Percentiles rank a stretch among this genome's conserved stretches.
These are phyloP conservation scores for Podospora anserina DNA, from an alignment of 495 filamentous ascomycete species.

Conservation along the genomic window DNA sequence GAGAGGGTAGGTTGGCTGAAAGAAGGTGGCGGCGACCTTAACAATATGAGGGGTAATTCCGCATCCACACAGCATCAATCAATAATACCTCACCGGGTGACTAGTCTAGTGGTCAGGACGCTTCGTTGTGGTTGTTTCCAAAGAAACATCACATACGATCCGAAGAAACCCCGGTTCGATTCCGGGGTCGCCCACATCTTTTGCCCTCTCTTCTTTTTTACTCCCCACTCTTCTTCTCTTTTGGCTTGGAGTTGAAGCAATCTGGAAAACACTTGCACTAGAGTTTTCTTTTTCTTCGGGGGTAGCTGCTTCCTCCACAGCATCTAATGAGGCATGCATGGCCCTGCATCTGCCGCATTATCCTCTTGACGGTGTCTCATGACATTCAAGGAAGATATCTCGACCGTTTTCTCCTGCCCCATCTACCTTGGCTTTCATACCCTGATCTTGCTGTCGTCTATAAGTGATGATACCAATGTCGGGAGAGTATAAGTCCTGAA, in stretches of 20 bases:
- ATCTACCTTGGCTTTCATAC: no score
- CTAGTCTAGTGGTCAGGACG: not conserved
- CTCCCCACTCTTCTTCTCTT: not conserved
- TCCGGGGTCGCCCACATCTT: constrained; percentile 22
- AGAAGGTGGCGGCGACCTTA: not conserved
- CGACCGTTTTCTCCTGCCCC: no score
- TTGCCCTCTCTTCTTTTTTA: not conserved
- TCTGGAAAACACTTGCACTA: no score
- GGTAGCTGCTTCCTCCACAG: no score
- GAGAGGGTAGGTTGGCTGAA: not conserved
- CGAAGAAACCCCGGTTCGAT: constrained; percentile 30
- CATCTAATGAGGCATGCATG: no score
- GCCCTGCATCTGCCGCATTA: no score
- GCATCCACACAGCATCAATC: not conserved
- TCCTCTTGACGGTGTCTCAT: no score
- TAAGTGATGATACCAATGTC: no score
- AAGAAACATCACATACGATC: constrained; percentile 3
- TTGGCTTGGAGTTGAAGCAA: not conserved
- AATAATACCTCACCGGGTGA: not conserved
- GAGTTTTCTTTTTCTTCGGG: no score
- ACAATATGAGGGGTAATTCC: not conserved
- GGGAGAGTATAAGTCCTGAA: no score
- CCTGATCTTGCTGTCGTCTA: no score
- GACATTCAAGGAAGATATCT: no score
- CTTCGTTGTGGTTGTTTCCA: not conserved